Percentiles rank a stretch among this genome's conserved stretches.
These are phyloP conservation scores for Trypanosoma cruzi DNA, from an alignment of 208 protist genomes.

Conservation along the genomic window DNA sequence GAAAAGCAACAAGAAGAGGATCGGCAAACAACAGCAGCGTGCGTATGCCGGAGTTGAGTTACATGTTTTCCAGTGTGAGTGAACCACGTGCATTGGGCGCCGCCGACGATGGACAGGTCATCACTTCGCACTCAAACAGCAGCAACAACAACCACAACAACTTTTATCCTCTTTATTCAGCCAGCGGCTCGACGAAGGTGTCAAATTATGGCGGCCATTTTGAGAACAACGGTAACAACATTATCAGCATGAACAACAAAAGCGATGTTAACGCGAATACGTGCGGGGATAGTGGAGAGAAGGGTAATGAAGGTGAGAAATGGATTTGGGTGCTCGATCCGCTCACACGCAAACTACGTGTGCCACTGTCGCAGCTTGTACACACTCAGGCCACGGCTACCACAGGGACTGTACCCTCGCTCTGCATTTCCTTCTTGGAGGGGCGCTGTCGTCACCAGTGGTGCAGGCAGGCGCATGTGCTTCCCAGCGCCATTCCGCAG, in stretches of 20 bases:
- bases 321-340: slow-evolving; percentile 92
- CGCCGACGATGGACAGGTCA: neutral
- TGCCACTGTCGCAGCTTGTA: slow-evolving; percentile 70
- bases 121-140: neutral
- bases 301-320: neutral
- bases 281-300: neutral
- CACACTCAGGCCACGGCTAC: slow-evolving; percentile 88
- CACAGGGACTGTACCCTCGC: slow-evolving; percentile 75
- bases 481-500: slow-evolving; percentile 67
- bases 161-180: neutral
- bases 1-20: neutral
- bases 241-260: neutral
- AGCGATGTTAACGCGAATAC: neutral
- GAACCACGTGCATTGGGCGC: slow-evolving; percentile 12
- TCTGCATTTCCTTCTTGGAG: slow-evolving; percentile 87
- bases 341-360: slow-evolving; percentile 83
- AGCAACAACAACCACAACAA: neutral
- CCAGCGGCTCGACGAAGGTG: neutral
- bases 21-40: no score
- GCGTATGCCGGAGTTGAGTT: slow-evolving; percentile 9
- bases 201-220: neutral
- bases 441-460: slow-evolving; percentile 87
- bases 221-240: slow-evolving; percentile 5
- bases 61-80: neutral
- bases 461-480: slow-evolving; percentile 88